Evolutionary conservation across 2,329 filamentous ascomycete genomes (phyloP).

Genomic region (Claviceps sp.): DNA sequence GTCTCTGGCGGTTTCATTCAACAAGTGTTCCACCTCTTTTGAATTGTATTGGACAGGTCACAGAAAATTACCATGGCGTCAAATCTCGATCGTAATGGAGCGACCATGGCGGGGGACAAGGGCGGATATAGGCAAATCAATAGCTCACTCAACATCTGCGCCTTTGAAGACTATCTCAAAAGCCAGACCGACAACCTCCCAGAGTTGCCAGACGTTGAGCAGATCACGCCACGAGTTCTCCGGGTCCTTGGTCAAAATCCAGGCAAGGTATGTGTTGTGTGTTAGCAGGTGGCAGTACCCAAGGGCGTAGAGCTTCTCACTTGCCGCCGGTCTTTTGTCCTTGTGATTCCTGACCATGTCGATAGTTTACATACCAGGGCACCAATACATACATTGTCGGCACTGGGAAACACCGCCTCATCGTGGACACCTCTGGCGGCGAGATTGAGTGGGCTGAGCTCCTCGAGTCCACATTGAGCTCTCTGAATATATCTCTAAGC

Average conservation of each 20-base stretch:
- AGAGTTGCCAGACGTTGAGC: conserved; percentile 23
- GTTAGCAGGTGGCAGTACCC: no score
- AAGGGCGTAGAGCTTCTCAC: no score
- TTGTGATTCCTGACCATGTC: neutral
- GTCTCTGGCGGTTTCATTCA: no score
- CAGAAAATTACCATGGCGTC: neutral
- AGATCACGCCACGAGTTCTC: conserved; percentile 26
- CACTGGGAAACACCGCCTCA: conserved; percentile 43
- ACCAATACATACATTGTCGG: conserved; percentile 72
- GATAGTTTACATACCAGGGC: conserved; percentile 40
- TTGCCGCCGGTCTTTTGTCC: neutral
- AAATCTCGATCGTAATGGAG: neutral
- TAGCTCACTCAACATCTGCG: conserved; percentile 31
- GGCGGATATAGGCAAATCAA: conserved; percentile 33
- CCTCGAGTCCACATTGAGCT: conserved; percentile 14
- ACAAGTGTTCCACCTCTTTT: neutral
- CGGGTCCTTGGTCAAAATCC: conserved; percentile 30
- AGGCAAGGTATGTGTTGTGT: conserved; percentile 21
- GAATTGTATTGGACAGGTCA: no score
- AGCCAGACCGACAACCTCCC: conserved; percentile 24
- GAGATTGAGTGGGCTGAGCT: conserved; percentile 40
- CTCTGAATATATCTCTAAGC: conserved; percentile 11
- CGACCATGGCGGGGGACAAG: neutral
- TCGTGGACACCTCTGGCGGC: conserved; percentile 64
- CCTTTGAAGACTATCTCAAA: conserved; percentile 33